Conservation (phyloP, 768 basidiomycete species). For the Mycena leptocephala region DNA sequence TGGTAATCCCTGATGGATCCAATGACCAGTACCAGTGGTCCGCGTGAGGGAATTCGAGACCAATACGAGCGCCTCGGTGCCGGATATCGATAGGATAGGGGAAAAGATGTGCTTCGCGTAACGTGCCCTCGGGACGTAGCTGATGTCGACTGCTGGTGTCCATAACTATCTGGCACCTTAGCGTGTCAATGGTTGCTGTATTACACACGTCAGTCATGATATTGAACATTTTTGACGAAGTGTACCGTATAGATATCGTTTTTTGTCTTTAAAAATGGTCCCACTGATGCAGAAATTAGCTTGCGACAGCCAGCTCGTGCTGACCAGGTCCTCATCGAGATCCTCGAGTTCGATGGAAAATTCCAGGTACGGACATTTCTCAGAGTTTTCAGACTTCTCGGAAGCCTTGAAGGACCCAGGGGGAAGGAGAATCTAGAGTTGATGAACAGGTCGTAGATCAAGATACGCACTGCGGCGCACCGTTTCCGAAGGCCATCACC, state of each 20-base stretch:
- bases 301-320: background rate
- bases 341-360: background rate
- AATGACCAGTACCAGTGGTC: background rate
- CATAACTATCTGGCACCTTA: background rate
- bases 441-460: background rate
- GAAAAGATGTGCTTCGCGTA: background rate
- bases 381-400: background rate
- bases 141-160: background rate
- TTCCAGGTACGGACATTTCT: background rate
- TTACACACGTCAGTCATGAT: no score
- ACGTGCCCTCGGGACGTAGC: background rate
- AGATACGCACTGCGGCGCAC: background rate
- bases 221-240: no score
- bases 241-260: background rate
- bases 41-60: background rate
- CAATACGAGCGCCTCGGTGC: background rate
- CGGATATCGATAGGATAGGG: background rate
- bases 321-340: background rate
- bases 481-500: background rate
- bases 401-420: background rate
- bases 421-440: background rate
- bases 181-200: background rate
- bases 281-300: background rate
- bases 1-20: background rate
- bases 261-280: background rate